A percentile compares a stretch with the other conserved stretches of the same genome.
Evolutionary conservation across 495 filamentous ascomycete species (phyloP).

Genomic region (Thozetella sp.): DNA sequence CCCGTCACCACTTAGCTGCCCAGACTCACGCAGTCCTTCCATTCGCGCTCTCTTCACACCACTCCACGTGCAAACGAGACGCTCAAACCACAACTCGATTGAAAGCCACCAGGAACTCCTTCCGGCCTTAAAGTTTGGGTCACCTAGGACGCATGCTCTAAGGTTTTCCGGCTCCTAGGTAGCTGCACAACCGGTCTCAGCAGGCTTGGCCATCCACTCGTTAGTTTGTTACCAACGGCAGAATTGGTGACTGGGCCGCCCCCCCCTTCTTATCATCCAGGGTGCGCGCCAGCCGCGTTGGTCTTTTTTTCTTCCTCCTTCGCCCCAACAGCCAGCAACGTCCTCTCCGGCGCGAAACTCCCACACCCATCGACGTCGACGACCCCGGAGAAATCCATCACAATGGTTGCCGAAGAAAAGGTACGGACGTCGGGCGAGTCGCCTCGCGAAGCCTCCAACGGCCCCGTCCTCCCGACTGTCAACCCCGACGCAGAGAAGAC

Average conservation of each 20-base stretch:
- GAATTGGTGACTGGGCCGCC: conserved; percentile 11
- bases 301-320: conserved; percentile 2
- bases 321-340: conserved; percentile 7
- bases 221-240: conserved; percentile 14
- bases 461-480: conserved; percentile 75
- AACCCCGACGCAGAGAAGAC: conserved; percentile 72
- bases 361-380: not conserved
- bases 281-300: conserved; percentile 7
- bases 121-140: not conserved
- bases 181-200: conserved; percentile 15
- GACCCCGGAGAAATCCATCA: conserved; percentile 1
- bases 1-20: not conserved
- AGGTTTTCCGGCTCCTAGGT: not conserved
- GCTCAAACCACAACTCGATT: not conserved
- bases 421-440: conserved; percentile 75
- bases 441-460: conserved; percentile 50
- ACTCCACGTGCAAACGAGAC: not conserved
- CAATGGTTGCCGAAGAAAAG: conserved; percentile 69
- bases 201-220: conserved; percentile 37
- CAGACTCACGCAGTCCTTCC: not conserved
- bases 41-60: not conserved
- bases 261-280: conserved; percentile 7
- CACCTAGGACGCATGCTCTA: not conserved
- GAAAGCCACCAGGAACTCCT: not conserved
- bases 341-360: not conserved